A percentile compares a stretch with the other conserved stretches of the same genome.
Conservation (phyloP, 2,329 filamentous ascomycete species). For the Plenodomus biglobosus region DNA sequence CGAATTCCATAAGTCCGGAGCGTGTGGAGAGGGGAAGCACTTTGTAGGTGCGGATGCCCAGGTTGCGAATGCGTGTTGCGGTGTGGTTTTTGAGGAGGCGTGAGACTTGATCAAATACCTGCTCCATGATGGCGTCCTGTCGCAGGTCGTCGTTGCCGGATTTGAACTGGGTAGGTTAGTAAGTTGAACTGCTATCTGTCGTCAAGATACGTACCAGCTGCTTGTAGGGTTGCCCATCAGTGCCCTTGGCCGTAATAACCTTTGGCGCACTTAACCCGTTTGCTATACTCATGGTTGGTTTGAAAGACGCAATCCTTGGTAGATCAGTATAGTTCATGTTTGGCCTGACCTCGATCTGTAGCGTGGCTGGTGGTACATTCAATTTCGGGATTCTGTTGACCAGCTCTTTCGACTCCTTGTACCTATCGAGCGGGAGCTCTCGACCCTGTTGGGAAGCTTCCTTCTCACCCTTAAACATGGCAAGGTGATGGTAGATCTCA, state of each 20-base stretch:
- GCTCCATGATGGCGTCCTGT: constrained; percentile 98
- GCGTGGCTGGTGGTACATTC: constrained; percentile 82
- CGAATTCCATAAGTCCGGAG: constrained; percentile 95
- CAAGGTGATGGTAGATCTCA: constrained; percentile 63
- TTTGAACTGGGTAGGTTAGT: constrained; percentile 63
- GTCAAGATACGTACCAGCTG: constrained; percentile 64
- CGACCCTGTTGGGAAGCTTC: constrained; percentile 66
- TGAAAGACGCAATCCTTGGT: constrained; percentile 72
- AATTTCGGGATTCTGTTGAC: constrained; percentile 64
- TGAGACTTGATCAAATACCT: constrained; percentile 96
- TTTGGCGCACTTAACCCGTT: constrained; percentile 92
- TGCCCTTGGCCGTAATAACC: constrained; percentile 79
- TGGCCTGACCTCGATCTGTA: constrained; percentile 74
- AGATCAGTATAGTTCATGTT: constrained; percentile 75
- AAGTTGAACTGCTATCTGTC: background rate
- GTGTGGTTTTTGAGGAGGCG: constrained; percentile 84
- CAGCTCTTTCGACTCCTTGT: constrained; percentile 63
- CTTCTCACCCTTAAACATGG: constrained; percentile 64
- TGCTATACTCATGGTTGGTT: constrained; percentile 78
- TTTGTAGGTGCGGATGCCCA: constrained; percentile 95
- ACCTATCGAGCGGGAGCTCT: constrained; percentile 65
- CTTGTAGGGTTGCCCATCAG: constrained; percentile 77
- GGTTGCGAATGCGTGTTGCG: constrained; percentile 79
- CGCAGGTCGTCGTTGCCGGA: constrained; percentile 93
- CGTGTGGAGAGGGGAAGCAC: constrained; percentile 83